A percentile compares a stretch with the other conserved stretches of the same genome.
These are phyloP conservation scores for Platismatia glauca DNA, from an alignment of 495 filamentous ascomycete species.

Conservation along the genomic window DNA sequence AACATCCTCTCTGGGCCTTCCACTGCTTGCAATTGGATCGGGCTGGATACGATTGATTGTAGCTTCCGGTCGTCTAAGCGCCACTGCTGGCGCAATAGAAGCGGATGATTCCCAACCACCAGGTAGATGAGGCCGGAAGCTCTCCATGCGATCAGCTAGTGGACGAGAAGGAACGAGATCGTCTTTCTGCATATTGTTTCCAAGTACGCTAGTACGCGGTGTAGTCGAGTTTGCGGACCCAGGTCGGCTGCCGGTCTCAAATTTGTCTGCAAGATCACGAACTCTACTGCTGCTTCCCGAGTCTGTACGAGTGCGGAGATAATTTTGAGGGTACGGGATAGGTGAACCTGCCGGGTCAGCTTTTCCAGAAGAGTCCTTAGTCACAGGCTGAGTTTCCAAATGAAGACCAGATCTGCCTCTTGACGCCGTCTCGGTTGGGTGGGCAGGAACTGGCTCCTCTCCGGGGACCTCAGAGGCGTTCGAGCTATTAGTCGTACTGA, in stretches of 20 bases:
- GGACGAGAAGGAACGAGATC: conserved; percentile 27
- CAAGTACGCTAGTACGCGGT: conserved; percentile 16
- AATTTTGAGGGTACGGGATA: conserved; percentile 1
- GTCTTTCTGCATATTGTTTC: conserved; percentile 9
- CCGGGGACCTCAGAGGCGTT: conserved; percentile 6
- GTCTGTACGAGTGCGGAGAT: conserved; percentile 24
- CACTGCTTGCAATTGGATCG: background rate
- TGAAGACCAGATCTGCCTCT: background rate
- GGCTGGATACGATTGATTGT: background rate
- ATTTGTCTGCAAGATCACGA: conserved; percentile 41
- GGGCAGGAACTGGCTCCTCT: background rate
- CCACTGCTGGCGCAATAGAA: conserved; percentile 30
- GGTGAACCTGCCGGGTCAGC: conserved; percentile 5
- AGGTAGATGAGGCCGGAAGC: conserved; percentile 51
- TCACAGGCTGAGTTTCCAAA: background rate
- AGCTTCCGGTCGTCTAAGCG: conserved; percentile 1
- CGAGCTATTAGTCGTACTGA: conserved; percentile 14
- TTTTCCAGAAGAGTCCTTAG: background rate
- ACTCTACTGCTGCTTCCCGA: conserved; percentile 38
- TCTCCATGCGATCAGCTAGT: conserved; percentile 28
- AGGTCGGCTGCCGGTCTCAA: conserved; percentile 29
- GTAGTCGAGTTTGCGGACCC: conserved; percentile 28
- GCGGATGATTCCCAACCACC: conserved; percentile 58
- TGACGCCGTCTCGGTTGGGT: background rate
- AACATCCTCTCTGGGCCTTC: background rate